A percentile compares a stretch with the other conserved stretches of the same genome.
These are phyloP conservation scores for Oryza longistaminata DNA, from an alignment of 176 grass and related monocot species.

Conservation along the genomic window DNA sequence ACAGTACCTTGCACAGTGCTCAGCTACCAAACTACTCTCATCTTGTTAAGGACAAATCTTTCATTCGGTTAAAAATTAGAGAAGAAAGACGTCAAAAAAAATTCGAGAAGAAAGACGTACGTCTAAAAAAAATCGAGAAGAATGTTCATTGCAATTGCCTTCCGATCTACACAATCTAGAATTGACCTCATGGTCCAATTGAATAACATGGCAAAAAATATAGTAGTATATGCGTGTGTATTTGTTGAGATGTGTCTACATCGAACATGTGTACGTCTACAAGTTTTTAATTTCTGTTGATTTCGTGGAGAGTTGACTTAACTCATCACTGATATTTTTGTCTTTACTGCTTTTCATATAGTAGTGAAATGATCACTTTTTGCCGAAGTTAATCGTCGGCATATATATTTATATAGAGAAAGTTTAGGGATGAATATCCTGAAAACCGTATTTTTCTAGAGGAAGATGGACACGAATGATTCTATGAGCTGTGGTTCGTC, in stretches of 20 bases:
- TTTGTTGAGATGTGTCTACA: not conserved
- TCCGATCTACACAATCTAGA: not conserved
- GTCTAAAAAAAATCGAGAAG: not conserved
- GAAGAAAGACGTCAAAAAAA: not conserved
- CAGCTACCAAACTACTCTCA: conserved; percentile 23
- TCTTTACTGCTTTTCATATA: not conserved
- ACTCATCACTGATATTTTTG: not conserved
- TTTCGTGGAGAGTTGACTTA: too few species aligned
- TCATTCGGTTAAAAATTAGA: not conserved
- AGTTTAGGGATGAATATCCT: too few species aligned
- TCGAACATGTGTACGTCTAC: not conserved
- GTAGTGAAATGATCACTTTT: not conserved
- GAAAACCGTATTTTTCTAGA: too few species aligned
- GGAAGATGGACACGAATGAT: too few species aligned
- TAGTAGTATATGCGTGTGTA: not conserved
- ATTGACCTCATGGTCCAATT: conserved; percentile 5
- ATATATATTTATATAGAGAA: too few species aligned
- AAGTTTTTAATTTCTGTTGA: not conserved
- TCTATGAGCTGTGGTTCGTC: too few species aligned
- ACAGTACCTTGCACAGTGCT: not conserved
- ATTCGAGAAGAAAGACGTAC: not conserved
- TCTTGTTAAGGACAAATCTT: not conserved
- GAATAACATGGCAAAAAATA: not conserved
- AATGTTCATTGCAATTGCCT: not conserved
- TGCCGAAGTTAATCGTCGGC: too few species aligned